Conservation (phyloP, 2,329 filamentous ascomycete genomes). For the Gyromitra esculenta region DNA sequence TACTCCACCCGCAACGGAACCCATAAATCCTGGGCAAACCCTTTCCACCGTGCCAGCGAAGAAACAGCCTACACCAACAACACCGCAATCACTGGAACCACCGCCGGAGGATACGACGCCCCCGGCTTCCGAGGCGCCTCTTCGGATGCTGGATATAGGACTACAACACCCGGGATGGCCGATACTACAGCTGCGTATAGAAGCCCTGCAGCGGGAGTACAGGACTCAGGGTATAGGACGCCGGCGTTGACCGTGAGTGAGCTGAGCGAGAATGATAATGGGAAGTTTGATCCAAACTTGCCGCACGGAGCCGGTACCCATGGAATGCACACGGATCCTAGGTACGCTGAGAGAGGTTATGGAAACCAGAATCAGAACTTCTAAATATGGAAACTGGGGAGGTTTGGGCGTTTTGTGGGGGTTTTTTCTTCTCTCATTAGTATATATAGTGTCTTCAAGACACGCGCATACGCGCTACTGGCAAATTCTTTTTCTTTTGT, state of each 20-base stretch:
- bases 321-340: neutral
- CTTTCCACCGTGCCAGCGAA: conserved; percentile 27
- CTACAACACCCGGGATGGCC: neutral
- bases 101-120: conserved; percentile 7
- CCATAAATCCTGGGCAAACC: conserved; percentile 27
- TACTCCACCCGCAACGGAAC: conserved; percentile 34
- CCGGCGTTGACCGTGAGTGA: neutral
- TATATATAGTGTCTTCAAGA: neutral
- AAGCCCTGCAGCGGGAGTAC: neutral
- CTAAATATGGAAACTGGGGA: neutral
- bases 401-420: neutral
- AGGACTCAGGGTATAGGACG: conserved; percentile 6
- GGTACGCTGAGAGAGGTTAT: neutral
- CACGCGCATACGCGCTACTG: neutral
- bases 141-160: conserved; percentile 6
- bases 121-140: conserved; percentile 10
- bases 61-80: conserved; percentile 24
- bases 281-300: conserved; percentile 17
- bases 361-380: conserved; percentile 23
- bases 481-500: neutral
- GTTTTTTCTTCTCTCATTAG: neutral
- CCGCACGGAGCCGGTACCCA: neutral
- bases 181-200: conserved; percentile 7
- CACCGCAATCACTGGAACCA: conserved; percentile 12
- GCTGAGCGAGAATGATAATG: conserved; percentile 6